phyloP scores from a whole-genome alignment of 1,139 yeast species.

The Candida neerlandica region DNA sequence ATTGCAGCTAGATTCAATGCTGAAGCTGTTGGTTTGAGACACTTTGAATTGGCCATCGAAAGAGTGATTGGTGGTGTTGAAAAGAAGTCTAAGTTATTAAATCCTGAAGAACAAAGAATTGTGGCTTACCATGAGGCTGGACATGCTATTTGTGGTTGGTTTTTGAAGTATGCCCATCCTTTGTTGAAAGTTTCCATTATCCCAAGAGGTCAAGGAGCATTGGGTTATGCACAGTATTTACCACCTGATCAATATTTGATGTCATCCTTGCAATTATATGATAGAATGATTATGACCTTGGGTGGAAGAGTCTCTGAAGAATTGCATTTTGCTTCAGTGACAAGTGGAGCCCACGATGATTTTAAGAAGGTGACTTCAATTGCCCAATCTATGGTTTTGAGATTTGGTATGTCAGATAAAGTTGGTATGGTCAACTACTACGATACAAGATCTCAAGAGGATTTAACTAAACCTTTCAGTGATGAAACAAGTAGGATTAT shows the following conservation, averaged over 20 bases:
- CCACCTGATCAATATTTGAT: slow-evolving; percentile 91
- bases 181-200: slow-evolving; percentile 91
- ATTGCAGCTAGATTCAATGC: slow-evolving; percentile 89
- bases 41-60: slow-evolving; percentile 95
- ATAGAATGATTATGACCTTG: slow-evolving; percentile 94
- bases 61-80: slow-evolving; percentile 97
- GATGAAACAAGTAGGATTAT: slow-evolving; percentile 80
- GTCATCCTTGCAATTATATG: slow-evolving; percentile 75
- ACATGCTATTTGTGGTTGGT: slow-evolving; percentile 99
- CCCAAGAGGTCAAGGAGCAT: slow-evolving; percentile 95
- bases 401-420: slow-evolving; percentile 85
- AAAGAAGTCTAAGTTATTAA: slow-evolving; percentile 80
- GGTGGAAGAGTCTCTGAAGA: slow-evolving; percentile 98
- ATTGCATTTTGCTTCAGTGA: slow-evolving; percentile 82
- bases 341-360: slow-evolving; percentile 95
- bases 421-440: slow-evolving; percentile 81
- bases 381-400: slow-evolving; percentile 91
- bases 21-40: slow-evolving; percentile 65
- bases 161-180: slow-evolving; percentile 85
- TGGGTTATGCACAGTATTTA: slow-evolving; percentile 97
- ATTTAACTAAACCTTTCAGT: slow-evolving; percentile 86
- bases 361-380: slow-evolving; percentile 94
- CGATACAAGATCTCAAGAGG: slow-evolving; percentile 56
- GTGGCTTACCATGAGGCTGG: slow-evolving; percentile 99
- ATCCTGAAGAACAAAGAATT: slow-evolving; percentile 79